phyloP scores from a whole-genome alignment of 2,329 filamentous ascomycete species.

The Raffaelea arxii region DNA sequence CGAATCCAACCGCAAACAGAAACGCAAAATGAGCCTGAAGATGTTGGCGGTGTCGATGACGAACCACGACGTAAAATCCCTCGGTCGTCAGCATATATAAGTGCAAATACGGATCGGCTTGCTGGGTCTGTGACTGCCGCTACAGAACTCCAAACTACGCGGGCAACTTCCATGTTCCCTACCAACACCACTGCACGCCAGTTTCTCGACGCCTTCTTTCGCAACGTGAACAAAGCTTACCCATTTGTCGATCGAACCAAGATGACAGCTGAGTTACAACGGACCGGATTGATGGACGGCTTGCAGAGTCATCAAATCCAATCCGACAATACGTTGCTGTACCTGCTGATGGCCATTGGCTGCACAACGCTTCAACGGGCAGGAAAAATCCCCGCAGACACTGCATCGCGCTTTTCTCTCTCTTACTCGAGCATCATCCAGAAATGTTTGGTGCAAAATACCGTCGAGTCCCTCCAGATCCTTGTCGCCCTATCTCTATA shows the following conservation, averaged over 20 bases:
- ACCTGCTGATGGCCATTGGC: conserved; percentile 36
- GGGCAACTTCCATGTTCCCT: no score
- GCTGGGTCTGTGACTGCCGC: no score
- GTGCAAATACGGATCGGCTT: no score
- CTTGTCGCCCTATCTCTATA: conserved; percentile 31
- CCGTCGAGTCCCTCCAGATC: conserved; percentile 28
- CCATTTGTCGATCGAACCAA: conserved; percentile 31
- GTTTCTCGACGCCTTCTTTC: conserved; percentile 36
- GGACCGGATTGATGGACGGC: conserved; percentile 5
- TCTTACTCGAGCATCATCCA: conserved; percentile 30
- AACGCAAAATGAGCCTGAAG: no score
- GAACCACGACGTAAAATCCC: no score
- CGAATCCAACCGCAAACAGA: no score
- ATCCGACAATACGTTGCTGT: conserved; percentile 26
- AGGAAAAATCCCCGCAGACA: conserved; percentile 26
- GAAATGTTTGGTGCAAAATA: conserved; percentile 25
- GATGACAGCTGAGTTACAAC: conserved; percentile 24
- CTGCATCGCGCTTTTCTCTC: conserved; percentile 23
- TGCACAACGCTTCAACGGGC: conserved; percentile 32
- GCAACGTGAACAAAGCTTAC: conserved; percentile 34
- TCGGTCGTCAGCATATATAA: no score
- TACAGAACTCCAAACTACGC: no score
- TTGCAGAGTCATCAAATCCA: no score
- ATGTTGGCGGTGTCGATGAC: no score
- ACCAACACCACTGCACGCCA: conserved; percentile 12